Evolutionary conservation across 2,329 filamentous ascomycete genomes (phyloP).

Genomic region (Sporothrix dimorphospora): DNA sequence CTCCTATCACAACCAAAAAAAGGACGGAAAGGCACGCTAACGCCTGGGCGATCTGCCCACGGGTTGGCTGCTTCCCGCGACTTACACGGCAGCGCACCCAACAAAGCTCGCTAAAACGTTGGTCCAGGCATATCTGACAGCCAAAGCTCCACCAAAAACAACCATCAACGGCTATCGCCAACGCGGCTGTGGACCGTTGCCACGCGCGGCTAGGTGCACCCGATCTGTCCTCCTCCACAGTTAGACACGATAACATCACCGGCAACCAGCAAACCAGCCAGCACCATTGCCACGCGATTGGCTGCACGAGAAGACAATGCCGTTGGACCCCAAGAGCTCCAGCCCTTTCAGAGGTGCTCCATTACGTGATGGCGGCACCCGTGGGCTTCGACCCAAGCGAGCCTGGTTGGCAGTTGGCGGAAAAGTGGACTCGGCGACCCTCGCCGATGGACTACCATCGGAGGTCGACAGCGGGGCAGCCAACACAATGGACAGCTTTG

Average conservation of each 20-base stretch:
- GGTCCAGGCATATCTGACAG: background rate
- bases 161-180: background rate
- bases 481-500: background rate
- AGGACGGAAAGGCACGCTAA: background rate
- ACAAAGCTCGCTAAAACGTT: background rate
- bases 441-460: conserved; percentile 20
- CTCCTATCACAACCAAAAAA: background rate
- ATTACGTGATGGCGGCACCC: conserved; percentile 1
- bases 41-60: background rate
- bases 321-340: background rate
- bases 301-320: background rate
- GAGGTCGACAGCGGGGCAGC: background rate
- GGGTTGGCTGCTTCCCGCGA: conserved; percentile 17
- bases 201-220: conserved; percentile 9
- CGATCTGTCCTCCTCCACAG: background rate
- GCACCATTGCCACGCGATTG: background rate
- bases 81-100: background rate
- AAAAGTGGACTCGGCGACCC: conserved; percentile 25
- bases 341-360: background rate
- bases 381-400: too few species aligned
- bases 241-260: background rate
- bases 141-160: background rate
- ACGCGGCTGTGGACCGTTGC: background rate
- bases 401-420: too few species aligned
- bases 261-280: background rate